Conservation (phyloP, 805 yeast species). For the Candida maltosa region DNA sequence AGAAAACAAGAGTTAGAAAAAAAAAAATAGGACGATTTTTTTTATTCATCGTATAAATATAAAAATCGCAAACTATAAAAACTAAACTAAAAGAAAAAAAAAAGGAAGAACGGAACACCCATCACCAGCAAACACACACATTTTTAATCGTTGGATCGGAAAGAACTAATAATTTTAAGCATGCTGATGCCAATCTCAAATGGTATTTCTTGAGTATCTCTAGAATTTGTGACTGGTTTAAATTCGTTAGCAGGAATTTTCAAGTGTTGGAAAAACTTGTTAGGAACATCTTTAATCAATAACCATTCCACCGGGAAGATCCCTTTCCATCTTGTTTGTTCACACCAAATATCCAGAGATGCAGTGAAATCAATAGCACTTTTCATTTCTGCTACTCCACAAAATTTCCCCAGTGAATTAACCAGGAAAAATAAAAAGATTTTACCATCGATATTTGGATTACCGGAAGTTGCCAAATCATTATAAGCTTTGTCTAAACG, state of each 20-base stretch:
- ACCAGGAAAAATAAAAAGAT: conserved; percentile 56
- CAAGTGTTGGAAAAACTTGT: conserved; percentile 44
- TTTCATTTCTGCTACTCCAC: conserved; percentile 58
- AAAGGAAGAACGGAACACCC: neutral
- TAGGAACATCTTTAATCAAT: conserved; percentile 48
- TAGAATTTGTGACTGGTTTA: conserved; percentile 53
- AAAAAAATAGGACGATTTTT: neutral
- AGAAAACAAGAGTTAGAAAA: neutral
- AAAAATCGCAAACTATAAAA: neutral
- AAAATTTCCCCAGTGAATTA: conserved; percentile 54
- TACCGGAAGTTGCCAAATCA: conserved; percentile 14
- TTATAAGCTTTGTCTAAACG: conserved; percentile 45
- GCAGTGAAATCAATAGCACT: conserved; percentile 30
- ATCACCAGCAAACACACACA: too few species aligned
- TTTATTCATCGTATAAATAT: too few species aligned
- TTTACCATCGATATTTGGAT: conserved; percentile 16
- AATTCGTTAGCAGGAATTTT: conserved; percentile 43
- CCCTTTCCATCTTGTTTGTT: conserved; percentile 48
- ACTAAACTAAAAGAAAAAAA: neutral
- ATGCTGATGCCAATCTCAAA: conserved; percentile 44
- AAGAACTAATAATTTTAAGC: conserved; percentile 40
- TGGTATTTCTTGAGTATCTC: conserved; percentile 62
- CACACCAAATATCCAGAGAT: conserved; percentile 44
- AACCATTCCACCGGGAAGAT: conserved; percentile 55
- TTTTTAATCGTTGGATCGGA: conserved; percentile 11